Conservation (phyloP, 2,329 filamentous ascomycete species). For the Trichoderma sp. region DNA sequence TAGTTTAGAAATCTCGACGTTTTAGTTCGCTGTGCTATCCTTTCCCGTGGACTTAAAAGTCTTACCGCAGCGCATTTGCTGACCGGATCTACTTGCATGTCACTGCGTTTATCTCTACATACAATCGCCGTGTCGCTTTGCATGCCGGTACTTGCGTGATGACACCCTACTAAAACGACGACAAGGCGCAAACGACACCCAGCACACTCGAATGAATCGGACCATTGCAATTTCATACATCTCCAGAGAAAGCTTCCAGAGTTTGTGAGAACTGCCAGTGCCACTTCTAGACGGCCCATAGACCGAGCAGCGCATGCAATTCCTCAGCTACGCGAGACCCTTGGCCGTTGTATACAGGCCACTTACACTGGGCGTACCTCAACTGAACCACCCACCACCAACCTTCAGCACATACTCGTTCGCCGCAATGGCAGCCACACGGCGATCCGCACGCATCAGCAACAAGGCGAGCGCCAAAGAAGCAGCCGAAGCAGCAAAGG, state of each 20-base stretch:
- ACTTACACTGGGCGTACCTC: background rate
- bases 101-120: background rate
- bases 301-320: background rate
- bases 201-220: background rate
- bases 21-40: background rate
- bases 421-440: conserved; percentile 32
- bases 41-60: background rate
- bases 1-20: background rate
- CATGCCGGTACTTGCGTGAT: conserved; percentile 10
- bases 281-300: background rate
- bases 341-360: background rate
- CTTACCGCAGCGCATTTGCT: background rate
- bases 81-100: background rate
- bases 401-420: conserved; percentile 1
- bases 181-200: background rate
- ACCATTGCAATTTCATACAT: background rate
- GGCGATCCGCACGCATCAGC: conserved; percentile 43
- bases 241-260: background rate
- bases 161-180: background rate
- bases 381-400: background rate
- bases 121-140: background rate
- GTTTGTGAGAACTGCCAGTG: background rate
- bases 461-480: background rate
- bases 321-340: background rate
- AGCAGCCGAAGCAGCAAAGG: background rate